Conservation (phyloP, 306 rosid genomes). For the Cyclanthera cordifolia region DNA sequence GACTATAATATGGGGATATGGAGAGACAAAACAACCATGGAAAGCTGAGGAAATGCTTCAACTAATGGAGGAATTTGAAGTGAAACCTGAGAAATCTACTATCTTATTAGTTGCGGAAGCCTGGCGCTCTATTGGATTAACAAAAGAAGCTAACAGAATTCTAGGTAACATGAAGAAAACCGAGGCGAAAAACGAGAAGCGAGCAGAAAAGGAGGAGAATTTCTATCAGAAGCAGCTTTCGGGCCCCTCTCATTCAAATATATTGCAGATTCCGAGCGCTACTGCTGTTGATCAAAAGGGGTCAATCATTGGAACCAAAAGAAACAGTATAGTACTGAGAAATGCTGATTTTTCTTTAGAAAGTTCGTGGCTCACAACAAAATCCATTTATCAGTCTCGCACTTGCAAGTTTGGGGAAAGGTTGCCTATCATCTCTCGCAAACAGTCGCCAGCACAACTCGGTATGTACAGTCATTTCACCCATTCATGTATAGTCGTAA, state of each 20-base stretch:
- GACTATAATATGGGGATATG: conserved; percentile 55
- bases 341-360: conserved; percentile 32
- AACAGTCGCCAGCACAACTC: conserved; percentile 41
- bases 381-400: conserved; percentile 28
- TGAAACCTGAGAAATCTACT: conserved; percentile 44
- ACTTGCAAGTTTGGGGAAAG: conserved; percentile 43
- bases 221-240: conserved; percentile 28
- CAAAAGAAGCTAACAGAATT: conserved; percentile 42
- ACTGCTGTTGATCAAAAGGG: conserved; percentile 30
- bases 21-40: conserved; percentile 54
- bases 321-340: conserved; percentile 28
- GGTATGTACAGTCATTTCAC: conserved; percentile 36
- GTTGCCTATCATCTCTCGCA: conserved; percentile 36
- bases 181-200: conserved; percentile 20
- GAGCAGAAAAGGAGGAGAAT: conserved; percentile 20
- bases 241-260: conserved; percentile 22
- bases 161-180: conserved; percentile 14
- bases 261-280: conserved; percentile 35
- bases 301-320: conserved; percentile 29
- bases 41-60: conserved; percentile 58
- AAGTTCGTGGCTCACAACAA: conserved; percentile 26
- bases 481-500: conserved; percentile 35
- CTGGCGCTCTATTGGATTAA: conserved; percentile 45
- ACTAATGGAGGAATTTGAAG: conserved; percentile 38
- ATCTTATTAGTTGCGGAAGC: conserved; percentile 48